Evolutionary conservation across 495 filamentous ascomycete species (phyloP).

Genomic region (Sordaria brevicollis): DNA sequence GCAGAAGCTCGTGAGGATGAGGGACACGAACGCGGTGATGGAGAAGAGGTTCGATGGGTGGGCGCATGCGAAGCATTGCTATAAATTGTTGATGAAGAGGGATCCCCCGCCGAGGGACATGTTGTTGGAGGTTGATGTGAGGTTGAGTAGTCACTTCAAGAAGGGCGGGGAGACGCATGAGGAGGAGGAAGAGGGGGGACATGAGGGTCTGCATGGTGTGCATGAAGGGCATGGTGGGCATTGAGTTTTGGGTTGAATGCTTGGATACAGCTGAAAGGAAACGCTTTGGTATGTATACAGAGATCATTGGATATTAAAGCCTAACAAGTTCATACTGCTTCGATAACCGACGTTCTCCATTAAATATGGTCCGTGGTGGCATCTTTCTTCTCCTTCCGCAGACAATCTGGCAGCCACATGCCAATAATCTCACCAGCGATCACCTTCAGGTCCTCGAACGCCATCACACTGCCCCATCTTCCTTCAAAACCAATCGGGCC

Average conservation of each 20-base stretch:
- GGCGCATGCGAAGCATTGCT: slow-evolving; percentile 4
- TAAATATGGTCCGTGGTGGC: too few relatives aligned
- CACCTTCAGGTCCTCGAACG: background rate
- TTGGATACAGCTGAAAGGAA: background rate
- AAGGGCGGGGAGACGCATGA: background rate
- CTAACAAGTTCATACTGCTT: too few relatives aligned
- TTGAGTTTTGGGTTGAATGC: background rate
- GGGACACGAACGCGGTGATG: slow-evolving; percentile 1
- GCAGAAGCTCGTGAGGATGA: slow-evolving; percentile 7
- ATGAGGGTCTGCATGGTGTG: background rate
- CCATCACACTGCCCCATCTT: fast-evolving
- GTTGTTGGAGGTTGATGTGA: slow-evolving; percentile 6
- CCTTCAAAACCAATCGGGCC: background rate
- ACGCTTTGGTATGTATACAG: background rate
- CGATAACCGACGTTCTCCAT: too few relatives aligned
- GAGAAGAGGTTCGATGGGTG: slow-evolving; percentile 8
- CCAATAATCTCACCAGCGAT: background rate
- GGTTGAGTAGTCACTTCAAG: slow-evolving; percentile 4
- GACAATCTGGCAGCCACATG: background rate
- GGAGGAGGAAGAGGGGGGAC: slow-evolving; percentile 3
- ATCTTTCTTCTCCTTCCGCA: background rate
- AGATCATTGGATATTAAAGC: background rate
- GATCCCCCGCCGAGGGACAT: background rate
- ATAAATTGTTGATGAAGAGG: slow-evolving; percentile 1
- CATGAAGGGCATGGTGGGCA: background rate